Evolutionary conservation across 2,329 filamentous ascomycete species (phyloP).

Genomic region (Colletotrichum spaethianum): DNA sequence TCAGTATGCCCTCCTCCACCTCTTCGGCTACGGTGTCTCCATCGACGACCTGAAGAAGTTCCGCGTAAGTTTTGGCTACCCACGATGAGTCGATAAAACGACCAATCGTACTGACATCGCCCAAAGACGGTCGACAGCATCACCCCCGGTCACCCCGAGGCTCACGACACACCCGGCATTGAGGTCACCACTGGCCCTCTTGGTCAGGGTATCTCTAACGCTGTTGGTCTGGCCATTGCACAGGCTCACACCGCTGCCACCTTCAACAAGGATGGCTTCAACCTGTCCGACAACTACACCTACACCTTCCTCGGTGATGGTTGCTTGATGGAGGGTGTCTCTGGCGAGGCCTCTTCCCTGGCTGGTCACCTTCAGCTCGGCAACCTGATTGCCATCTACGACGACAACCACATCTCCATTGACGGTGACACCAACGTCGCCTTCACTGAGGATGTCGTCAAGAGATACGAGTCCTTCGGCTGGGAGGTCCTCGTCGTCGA

Average conservation of each 20-base stretch:
- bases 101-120: background rate
- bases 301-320: slow-evolving; percentile 98
- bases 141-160: slow-evolving; percentile 96
- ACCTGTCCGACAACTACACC: slow-evolving; percentile 96
- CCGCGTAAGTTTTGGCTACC: slow-evolving; percentile 77
- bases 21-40: slow-evolving; percentile 90
- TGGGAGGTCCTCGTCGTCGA: slow-evolving; percentile 91
- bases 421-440: slow-evolving; percentile 96
- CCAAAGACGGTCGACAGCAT: slow-evolving; percentile 73
- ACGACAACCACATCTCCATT: slow-evolving; percentile 97
- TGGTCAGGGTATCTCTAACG: slow-evolving; percentile 96
- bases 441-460: slow-evolving; percentile 96
- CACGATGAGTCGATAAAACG: background rate
- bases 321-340: slow-evolving; percentile 98
- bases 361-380: slow-evolving; percentile 98
- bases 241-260: slow-evolving; percentile 90
- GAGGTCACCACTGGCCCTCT: slow-evolving; percentile 99
- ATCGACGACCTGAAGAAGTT: slow-evolving; percentile 96
- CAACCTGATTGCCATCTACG: slow-evolving; percentile 96
- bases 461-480: slow-evolving; percentile 97
- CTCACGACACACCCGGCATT: slow-evolving; percentile 95
- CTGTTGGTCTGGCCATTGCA: slow-evolving; percentile 97
- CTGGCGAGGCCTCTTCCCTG: slow-evolving; percentile 90
- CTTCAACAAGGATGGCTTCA: slow-evolving; percentile 97
- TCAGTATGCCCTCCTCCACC: slow-evolving; percentile 97